These are phyloP conservation scores for Globisporangium heterothallicum DNA, from an alignment of 352 stramenopile species.

Conservation along the genomic window DNA sequence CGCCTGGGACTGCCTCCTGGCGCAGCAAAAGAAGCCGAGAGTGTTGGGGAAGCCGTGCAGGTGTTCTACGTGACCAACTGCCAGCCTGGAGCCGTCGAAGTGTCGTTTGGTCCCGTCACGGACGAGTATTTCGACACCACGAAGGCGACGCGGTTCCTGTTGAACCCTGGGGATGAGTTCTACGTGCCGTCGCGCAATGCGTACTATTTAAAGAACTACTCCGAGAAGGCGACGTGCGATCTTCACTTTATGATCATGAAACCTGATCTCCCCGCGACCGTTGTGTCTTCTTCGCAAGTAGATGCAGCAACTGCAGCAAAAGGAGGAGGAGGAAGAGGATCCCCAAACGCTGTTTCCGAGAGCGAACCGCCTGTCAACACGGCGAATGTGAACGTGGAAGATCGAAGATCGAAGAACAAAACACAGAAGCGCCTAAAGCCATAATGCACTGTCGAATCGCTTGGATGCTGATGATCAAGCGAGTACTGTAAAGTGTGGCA, in stretches of 20 bases:
- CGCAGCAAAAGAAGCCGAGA: conserved; percentile 95
- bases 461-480: no score
- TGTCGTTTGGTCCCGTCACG: conserved; percentile 58
- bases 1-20: conserved; percentile 88
- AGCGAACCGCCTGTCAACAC: neutral
- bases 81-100: conserved; percentile 78
- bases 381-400: neutral
- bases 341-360: no score
- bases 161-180: conserved; percentile 95
- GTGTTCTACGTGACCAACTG: conserved; percentile 92
- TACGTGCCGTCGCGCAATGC: conserved; percentile 95
- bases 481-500: no score
- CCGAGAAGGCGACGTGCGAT: conserved; percentile 68
- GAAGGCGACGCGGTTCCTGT: conserved; percentile 91
- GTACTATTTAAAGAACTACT: conserved; percentile 97
- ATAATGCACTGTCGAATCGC: no score
- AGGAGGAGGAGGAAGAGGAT: no score
- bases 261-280: conserved; percentile 24
- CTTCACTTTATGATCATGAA: conserved; percentile 96
- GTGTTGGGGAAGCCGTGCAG: conserved; percentile 90
- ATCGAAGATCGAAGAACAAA: conserved; percentile 10
- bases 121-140: conserved; percentile 85
- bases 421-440: conserved; percentile 12
- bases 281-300: conserved; percentile 1
- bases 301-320: no score